These are phyloP conservation scores for Cadophora luteo-olivacea DNA, from an alignment of 2,329 filamentous ascomycete genomes.

Conservation along the genomic window DNA sequence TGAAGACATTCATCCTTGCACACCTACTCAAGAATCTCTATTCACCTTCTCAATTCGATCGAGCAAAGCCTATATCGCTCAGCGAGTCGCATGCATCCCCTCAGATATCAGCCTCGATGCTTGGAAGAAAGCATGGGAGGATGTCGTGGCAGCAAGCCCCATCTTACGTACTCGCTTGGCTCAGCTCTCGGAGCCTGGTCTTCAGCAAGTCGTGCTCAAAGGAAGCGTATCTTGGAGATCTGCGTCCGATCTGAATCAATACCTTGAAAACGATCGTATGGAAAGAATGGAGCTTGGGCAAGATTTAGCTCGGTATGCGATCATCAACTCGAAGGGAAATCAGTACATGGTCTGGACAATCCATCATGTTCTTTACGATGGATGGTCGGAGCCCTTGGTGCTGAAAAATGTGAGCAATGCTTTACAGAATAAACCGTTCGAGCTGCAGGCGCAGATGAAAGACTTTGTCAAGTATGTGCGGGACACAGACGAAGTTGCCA, in stretches of 20 bases:
- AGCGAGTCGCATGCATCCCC: constrained; percentile 38
- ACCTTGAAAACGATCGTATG: constrained; percentile 31
- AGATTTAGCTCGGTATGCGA: constrained; percentile 35
- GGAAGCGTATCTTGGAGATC: constrained; percentile 33
- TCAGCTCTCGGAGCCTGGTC: constrained; percentile 42
- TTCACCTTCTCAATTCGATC: constrained; percentile 46
- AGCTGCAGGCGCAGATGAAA: constrained; percentile 48
- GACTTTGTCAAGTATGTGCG: constrained; percentile 56
- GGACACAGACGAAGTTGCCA: constrained; percentile 46
- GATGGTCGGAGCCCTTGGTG: constrained; percentile 53
- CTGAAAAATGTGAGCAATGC: constrained; percentile 40
- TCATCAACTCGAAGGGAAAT: constrained; percentile 33
- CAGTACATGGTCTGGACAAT: constrained; percentile 58
- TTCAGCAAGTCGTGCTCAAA: constrained; percentile 37
- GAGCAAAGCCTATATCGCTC: constrained; percentile 47
- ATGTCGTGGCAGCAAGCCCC: constrained; percentile 37
- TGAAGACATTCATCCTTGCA: constrained; percentile 50
- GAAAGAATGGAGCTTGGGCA: constrained; percentile 41
- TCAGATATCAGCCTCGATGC: constrained; percentile 32
- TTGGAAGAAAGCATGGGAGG: constrained; percentile 44
- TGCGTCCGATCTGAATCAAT: constrained; percentile 36
- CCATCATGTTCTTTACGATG: constrained; percentile 64
- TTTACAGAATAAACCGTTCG: constrained; percentile 33
- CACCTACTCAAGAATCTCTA: constrained; percentile 48
- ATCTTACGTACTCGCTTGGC: constrained; percentile 47